These are phyloP conservation scores for Phyllostachys edulis DNA, from an alignment of 176 grass and related monocot species.

Conservation along the genomic window DNA sequence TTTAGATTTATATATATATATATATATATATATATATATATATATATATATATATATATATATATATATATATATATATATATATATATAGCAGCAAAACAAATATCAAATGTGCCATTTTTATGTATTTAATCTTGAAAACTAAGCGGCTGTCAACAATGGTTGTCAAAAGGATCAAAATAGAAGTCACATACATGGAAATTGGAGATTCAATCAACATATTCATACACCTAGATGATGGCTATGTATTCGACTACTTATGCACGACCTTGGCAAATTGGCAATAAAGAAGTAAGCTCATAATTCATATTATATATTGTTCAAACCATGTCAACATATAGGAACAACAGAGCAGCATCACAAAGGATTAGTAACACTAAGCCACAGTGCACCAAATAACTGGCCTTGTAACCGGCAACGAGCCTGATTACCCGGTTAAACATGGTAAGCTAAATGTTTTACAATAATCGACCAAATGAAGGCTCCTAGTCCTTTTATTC, in stretches of 20 bases:
- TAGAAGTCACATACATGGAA: background rate
- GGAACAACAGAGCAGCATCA: background rate
- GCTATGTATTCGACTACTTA: background rate
- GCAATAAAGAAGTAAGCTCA: background rate
- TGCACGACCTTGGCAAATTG: background rate
- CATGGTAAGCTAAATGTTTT: background rate
- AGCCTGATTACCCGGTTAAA: background rate
- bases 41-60: constrained; percentile 1
- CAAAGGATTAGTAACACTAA: background rate
- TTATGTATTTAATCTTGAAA: background rate
- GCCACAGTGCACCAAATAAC: background rate
- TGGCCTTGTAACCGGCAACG: background rate
- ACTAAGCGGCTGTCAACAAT: background rate
- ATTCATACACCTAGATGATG: background rate
- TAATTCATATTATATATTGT: background rate
- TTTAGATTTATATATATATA: background rate
- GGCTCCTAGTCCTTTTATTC: background rate
- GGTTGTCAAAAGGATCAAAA: background rate
- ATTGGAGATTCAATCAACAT: background rate
- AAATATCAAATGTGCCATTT: background rate
- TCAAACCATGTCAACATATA: background rate
- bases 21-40: background rate
- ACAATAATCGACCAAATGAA: background rate
- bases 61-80: background rate
- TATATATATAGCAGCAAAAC: background rate